Evolutionary conservation across 2,329 filamentous ascomycete species (phyloP).

Genomic region (Trichoderma polysporum): DNA sequence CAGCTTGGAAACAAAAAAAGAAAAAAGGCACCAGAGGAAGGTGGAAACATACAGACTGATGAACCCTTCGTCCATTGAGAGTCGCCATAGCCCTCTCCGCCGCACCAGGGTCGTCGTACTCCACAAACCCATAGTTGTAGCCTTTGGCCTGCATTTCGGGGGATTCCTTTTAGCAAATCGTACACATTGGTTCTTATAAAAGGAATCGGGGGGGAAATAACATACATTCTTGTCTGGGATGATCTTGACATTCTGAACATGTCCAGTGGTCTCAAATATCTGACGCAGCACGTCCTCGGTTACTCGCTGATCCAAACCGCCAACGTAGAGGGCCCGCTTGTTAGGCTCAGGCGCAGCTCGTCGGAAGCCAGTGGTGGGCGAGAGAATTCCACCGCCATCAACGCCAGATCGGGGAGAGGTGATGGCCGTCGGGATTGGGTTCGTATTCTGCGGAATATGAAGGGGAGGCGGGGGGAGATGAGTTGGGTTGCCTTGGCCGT

Average conservation of each 20-base stretch:
- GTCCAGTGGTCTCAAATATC: slow-evolving; percentile 97
- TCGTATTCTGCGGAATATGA: slow-evolving; percentile 94
- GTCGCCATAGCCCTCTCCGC: slow-evolving; percentile 97
- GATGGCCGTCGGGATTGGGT: slow-evolving; percentile 89
- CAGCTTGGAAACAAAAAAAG: neutral
- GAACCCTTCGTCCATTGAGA: slow-evolving; percentile 89
- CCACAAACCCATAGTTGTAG: slow-evolving; percentile 98
- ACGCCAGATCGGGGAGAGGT: slow-evolving; percentile 78
- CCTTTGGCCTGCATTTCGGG: slow-evolving; percentile 70
- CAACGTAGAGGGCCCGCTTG: slow-evolving; percentile 95
- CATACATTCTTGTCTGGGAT: slow-evolving; percentile 99
- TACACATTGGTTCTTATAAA: neutral
- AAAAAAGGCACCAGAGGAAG: neutral
- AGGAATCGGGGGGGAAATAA: slow-evolving; percentile 29
- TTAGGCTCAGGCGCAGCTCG: slow-evolving; percentile 96
- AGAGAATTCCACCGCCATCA: slow-evolving; percentile 68
- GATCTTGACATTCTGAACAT: slow-evolving; percentile 98
- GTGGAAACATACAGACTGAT: slow-evolving; percentile 70
- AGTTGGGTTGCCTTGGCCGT: slow-evolving; percentile 64
- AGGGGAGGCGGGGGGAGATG: slow-evolving; percentile 91
- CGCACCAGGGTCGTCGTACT: slow-evolving; percentile 96
- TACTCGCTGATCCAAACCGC: slow-evolving; percentile 89
- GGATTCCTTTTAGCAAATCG: slow-evolving; percentile 17
- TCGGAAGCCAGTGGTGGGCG: slow-evolving; percentile 81
- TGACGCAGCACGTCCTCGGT: slow-evolving; percentile 95